Evolutionary conservation across 2,329 filamentous ascomycete genomes (phyloP), one percentile per base, ranked within the genome.

Genomic region (Penicillium sp.): DNA sequence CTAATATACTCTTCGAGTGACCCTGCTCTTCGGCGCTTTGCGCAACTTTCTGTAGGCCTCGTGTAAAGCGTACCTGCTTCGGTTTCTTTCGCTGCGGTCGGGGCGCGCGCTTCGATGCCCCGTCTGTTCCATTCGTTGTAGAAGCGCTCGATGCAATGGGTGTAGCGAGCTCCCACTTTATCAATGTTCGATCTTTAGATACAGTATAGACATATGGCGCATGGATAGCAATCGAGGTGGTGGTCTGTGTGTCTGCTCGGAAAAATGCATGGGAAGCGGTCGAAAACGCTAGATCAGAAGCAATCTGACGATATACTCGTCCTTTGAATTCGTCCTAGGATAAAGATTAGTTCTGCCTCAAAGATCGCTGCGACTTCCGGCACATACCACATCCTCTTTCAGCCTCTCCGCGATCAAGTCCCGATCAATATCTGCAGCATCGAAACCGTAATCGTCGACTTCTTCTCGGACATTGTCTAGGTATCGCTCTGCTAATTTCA

Each of bases 401-500:
- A 99, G 82, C 69, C 93, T 84, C 76, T 96, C 91, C 47, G 94
- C 93, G 71, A 99, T 93, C 70, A 97, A 81, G 74, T 99, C 95
- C 62, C 90, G 86, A 79, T 98, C 95, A 62, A 99, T 91, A 57
- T 98, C 92, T 69, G 90, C 93, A 7, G 95, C 95, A 78, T 99
- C 93, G 73, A 98, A 99, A 45, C 93, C 95, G 57, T 85, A 85
- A 66, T 92, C 90, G 69, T 96, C 90, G 61, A 92, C 88, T 68
- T 97, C 91, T 71, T 91, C 86, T 71, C 90, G 88, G 65, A 97
- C 88, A 74, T 96, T 97, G 58, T 97, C 90, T 58, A 99, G 85
- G 76, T 99, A 98, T 71, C 91, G 88, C 80, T 98, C 92, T 31
- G 95, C 95, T 30, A 99, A 85, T 67, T 92, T 88, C 71, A 97